Percentiles rank a stretch among this genome's conserved stretches.
Evolutionary conservation across 108 stramenopile genomes (phyloP).

Genomic region (Nitzschia putrida): DNA sequence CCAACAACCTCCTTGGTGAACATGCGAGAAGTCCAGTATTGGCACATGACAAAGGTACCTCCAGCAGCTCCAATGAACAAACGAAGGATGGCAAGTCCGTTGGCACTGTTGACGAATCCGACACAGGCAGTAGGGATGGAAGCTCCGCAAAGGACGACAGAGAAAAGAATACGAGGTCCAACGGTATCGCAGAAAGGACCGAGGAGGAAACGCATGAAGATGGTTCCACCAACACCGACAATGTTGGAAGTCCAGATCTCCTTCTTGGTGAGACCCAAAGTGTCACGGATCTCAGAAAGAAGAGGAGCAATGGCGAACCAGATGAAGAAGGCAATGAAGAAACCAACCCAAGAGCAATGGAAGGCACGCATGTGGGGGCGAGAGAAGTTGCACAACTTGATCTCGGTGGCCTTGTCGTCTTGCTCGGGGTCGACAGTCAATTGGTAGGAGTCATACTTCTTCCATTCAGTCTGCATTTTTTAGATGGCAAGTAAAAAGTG

Average conservation of each 20-base stretch:
- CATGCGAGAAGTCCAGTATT: conserved; percentile 89
- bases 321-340: conserved; percentile 88
- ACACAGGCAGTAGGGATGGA: conserved; percentile 82
- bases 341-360: conserved; percentile 72
- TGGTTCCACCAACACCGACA: conserved; percentile 65
- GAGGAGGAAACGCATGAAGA: conserved; percentile 68
- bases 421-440: conserved; percentile 79
- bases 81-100: conserved; percentile 65
- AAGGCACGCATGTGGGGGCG: conserved; percentile 84
- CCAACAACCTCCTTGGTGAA: conserved; percentile 89
- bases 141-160: conserved; percentile 51
- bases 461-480: conserved; percentile 44
- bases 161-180: conserved; percentile 77
- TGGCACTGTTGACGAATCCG: conserved; percentile 74
- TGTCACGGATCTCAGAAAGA: conserved; percentile 63
- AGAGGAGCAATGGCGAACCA: conserved; percentile 93
- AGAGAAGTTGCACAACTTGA: conserved; percentile 62
- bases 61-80: conserved; percentile 87
- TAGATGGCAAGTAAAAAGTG: not conserved
- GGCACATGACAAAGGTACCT: conserved; percentile 87
- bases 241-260: conserved; percentile 86
- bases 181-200: conserved; percentile 79
- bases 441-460: conserved; percentile 63
- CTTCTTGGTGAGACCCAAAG: conserved; percentile 67
- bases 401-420: conserved; percentile 69